phyloP scores from a whole-genome alignment of 805 yeast genomes.

The Wickerhamomyces kurtzmanii region DNA sequence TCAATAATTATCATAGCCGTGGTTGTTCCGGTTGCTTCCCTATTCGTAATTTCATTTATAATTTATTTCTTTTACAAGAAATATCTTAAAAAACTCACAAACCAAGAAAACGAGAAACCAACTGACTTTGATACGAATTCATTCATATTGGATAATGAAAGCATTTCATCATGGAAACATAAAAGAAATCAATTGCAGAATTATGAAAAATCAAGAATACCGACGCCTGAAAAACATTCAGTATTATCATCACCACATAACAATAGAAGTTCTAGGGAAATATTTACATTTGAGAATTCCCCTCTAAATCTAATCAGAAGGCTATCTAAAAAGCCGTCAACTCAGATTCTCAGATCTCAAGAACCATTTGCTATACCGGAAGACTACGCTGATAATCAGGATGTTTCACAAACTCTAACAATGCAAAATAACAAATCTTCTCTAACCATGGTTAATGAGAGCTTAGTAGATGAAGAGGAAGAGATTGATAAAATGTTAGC shows the following conservation, averaged over 20 bases:
- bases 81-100: neutral
- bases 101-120: no score
- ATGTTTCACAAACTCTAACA: constrained; percentile 6
- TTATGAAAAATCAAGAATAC: neutral
- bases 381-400: constrained; percentile 13
- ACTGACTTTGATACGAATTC: constrained; percentile 13
- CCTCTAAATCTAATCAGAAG: constrained; percentile 1
- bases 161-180: constrained; percentile 14
- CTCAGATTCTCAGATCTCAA: constrained; percentile 1
- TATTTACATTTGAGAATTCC: constrained; percentile 5
- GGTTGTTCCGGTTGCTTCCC: constrained; percentile 20
- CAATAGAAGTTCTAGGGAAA: constrained; percentile 3
- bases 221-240: neutral
- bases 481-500: constrained; percentile 33
- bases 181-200: constrained; percentile 12
- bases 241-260: neutral
- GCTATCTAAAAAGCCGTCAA: constrained; percentile 2
- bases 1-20: constrained; percentile 20
- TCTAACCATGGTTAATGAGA: constrained; percentile 3
- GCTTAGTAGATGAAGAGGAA: constrained; percentile 10
- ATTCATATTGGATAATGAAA: constrained; percentile 11
- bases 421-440: constrained; percentile 4
- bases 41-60: constrained; percentile 8
- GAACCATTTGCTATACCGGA: constrained; percentile 15
- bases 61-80: constrained; percentile 8